A percentile compares a stretch with the other conserved stretches of the same genome.
These are phyloP conservation scores for Salvia hispanica DNA, from an alignment of 257 asterid species.

Conservation along the genomic window DNA sequence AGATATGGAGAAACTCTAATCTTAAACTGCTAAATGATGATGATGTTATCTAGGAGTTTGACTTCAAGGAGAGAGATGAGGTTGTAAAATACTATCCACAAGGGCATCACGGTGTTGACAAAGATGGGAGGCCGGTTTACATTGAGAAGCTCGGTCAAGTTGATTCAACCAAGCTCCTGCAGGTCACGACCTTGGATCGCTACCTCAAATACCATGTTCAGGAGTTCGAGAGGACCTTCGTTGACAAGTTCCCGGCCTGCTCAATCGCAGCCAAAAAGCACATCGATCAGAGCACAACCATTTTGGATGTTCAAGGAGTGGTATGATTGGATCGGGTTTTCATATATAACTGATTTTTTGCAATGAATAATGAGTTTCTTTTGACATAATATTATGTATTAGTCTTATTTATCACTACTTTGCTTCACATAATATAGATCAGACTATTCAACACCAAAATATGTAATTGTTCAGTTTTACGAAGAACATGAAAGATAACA, in stretches of 20 bases:
- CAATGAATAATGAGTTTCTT: background rate
- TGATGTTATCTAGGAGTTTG: slow-evolving; percentile 59
- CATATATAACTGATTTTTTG: background rate
- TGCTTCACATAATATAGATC: too few relatives aligned
- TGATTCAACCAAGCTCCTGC: slow-evolving; percentile 80
- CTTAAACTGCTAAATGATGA: slow-evolving; percentile 4
- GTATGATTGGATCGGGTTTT: slow-evolving; percentile 36
- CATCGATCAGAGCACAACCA: slow-evolving; percentile 96
- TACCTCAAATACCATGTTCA: slow-evolving; percentile 81
- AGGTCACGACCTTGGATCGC: slow-evolving; percentile 84
- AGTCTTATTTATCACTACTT: too few relatives aligned
- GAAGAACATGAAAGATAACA: too few relatives aligned
- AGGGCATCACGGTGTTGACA: slow-evolving; percentile 99
- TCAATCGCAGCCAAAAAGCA: slow-evolving; percentile 86
- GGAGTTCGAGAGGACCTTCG: slow-evolving; percentile 90
- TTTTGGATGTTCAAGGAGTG: slow-evolving; percentile 98
- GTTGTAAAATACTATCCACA: slow-evolving; percentile 93
- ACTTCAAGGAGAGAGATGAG: slow-evolving; percentile 82
- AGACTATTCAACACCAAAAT: too few relatives aligned
- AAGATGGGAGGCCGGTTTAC: slow-evolving; percentile 88
- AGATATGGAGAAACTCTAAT: background rate
- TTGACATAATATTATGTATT: background rate
- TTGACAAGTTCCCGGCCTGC: slow-evolving; percentile 88
- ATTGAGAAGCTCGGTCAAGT: slow-evolving; percentile 85
- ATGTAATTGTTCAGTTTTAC: too few relatives aligned